These are phyloP conservation scores for Trichosporon asahii DNA, from an alignment of 1,284 basidiomycete genomes.

Conservation along the genomic window DNA sequence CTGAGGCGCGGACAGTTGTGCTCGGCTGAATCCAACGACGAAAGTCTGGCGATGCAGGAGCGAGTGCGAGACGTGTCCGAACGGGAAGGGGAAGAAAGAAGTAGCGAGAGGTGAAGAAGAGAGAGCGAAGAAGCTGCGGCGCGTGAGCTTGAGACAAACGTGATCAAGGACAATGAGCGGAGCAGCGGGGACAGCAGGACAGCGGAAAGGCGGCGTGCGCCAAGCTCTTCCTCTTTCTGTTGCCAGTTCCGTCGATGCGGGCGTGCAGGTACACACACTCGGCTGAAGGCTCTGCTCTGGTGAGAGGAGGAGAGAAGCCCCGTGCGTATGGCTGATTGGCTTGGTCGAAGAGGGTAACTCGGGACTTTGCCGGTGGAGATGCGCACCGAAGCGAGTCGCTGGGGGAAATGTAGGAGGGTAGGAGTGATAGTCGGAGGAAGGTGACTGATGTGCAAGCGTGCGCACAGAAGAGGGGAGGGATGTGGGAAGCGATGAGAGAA, in stretches of 20 bases:
- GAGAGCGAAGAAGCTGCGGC: constrained; percentile 1
- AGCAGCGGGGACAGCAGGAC: not conserved
- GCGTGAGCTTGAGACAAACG: not conserved
- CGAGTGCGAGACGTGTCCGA: not conserved
- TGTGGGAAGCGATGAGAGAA: not conserved
- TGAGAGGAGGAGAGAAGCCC: not conserved
- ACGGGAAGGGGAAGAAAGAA: not conserved
- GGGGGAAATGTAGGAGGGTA: not conserved
- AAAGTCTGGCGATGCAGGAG: not conserved
- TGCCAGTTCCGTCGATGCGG: not conserved
- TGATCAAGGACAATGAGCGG: constrained; percentile 3
- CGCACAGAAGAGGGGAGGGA: not conserved
- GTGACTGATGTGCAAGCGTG: not conserved
- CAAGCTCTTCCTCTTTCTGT: not conserved
- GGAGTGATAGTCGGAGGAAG: not conserved
- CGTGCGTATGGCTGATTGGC: constrained; percentile 7
- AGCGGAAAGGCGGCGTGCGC: not conserved
- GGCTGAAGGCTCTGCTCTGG: not conserved
- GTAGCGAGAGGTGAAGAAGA: not conserved
- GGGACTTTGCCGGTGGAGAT: not conserved
- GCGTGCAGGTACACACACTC: too few species aligned
- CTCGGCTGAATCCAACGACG: not conserved
- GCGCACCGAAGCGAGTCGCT: not conserved
- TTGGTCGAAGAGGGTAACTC: not conserved
- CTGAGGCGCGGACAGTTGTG: not conserved